Evolutionary conservation across 2,329 filamentous ascomycete genomes (phyloP).

Genomic region (Xylaria sp.): DNA sequence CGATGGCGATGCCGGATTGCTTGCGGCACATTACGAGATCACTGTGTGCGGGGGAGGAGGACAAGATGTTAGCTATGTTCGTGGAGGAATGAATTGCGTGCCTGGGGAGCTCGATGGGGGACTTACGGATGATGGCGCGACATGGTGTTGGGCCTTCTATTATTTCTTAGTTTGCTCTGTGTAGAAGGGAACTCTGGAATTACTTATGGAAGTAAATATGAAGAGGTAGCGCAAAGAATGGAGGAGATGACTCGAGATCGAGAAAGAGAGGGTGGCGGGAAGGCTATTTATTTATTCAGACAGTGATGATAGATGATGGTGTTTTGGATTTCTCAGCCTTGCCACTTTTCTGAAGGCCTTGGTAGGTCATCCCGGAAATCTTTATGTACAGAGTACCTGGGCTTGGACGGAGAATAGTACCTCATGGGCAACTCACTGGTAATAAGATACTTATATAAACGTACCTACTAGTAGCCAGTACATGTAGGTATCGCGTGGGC

Average conservation of each 20-base stretch:
- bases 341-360: slow-evolving; percentile 42
- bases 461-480: no score
- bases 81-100: background rate
- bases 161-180: slow-evolving; percentile 1
- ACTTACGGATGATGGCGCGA: slow-evolving; percentile 51
- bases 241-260: background rate
- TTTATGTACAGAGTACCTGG: background rate
- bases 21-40: slow-evolving; percentile 99
- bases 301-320: slow-evolving; percentile 34
- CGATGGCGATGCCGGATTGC: slow-evolving; percentile 96
- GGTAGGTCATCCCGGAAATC: no score
- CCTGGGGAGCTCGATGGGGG: slow-evolving; percentile 49
- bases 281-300: slow-evolving; percentile 12
- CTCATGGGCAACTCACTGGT: no score
- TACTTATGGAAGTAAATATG: background rate
- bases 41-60: slow-evolving; percentile 55
- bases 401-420: no score
- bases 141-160: slow-evolving; percentile 39
- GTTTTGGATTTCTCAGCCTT: slow-evolving; percentile 59
- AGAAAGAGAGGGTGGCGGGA: background rate
- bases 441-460: no score
- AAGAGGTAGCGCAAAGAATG: background rate
- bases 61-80: slow-evolving; percentile 31
- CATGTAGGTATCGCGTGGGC: background rate
- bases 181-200: background rate